Evolutionary conservation across 768 basidiomycete species (phyloP).

Genomic region (Rhodotorula graminis): DNA sequence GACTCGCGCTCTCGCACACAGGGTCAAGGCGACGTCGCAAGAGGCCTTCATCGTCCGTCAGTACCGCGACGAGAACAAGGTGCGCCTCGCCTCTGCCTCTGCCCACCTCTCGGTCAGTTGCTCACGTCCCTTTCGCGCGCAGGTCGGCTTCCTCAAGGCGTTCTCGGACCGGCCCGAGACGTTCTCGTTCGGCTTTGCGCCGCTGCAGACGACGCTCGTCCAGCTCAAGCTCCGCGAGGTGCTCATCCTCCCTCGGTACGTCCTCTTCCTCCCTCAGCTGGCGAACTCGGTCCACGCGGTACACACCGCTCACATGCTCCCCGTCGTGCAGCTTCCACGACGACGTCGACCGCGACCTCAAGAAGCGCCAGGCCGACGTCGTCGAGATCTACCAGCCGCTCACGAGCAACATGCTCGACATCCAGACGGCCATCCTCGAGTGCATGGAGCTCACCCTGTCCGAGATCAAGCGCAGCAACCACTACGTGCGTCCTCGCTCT

Average conservation of each 20-base stretch:
- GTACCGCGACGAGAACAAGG: slow-evolving; percentile 79
- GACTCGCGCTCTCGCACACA: slow-evolving; percentile 42
- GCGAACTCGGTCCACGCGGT: slow-evolving; percentile 18
- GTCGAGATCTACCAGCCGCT: slow-evolving; percentile 83
- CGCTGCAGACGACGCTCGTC: slow-evolving; percentile 85
- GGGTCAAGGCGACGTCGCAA: slow-evolving; percentile 73
- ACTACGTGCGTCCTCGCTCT: slow-evolving; percentile 52
- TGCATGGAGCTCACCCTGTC: slow-evolving; percentile 87
- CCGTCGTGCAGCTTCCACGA: slow-evolving; percentile 69
- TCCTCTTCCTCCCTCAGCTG: too few species aligned
- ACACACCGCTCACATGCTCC: too few species aligned
- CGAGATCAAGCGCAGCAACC: slow-evolving; percentile 83
- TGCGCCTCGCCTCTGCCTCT: slow-evolving; percentile 32
- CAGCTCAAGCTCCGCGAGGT: slow-evolving; percentile 84
- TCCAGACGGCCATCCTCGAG: slow-evolving; percentile 84
- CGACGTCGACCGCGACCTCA: slow-evolving; percentile 73
- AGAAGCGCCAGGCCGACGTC: slow-evolving; percentile 80
- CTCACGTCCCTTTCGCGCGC: not conserved
- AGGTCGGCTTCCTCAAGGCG: slow-evolving; percentile 85
- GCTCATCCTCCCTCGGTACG: slow-evolving; percentile 82
- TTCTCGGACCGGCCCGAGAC: slow-evolving; percentile 96
- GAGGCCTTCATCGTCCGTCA: slow-evolving; percentile 92
- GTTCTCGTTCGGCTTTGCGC: slow-evolving; percentile 86
- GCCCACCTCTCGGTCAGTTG: too few species aligned
- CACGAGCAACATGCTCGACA: slow-evolving; percentile 80